Conservation (phyloP, 345 rosid species). For the Carallia pectinifolia region DNA sequence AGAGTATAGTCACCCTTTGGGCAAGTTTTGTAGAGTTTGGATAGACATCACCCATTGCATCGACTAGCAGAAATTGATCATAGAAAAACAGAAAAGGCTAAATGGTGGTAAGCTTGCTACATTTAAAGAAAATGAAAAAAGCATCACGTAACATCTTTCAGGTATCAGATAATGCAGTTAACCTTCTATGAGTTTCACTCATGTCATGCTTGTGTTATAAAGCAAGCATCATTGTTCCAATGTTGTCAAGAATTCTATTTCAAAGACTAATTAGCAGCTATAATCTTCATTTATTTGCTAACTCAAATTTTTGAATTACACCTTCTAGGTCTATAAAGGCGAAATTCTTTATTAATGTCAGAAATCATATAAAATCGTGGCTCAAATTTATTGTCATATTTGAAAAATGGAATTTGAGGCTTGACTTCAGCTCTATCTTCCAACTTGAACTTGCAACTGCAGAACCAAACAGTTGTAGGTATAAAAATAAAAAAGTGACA, state of each 20-base stretch:
- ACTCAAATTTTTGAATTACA: background rate
- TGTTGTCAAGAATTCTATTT: background rate
- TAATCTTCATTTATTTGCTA: slow-evolving; percentile 2
- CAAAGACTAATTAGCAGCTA: background rate
- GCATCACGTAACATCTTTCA: background rate
- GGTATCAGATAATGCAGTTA: slow-evolving; percentile 2
- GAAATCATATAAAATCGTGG: slow-evolving; percentile 92
- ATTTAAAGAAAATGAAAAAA: slow-evolving; percentile 7
- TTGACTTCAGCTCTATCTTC: slow-evolving; percentile 89
- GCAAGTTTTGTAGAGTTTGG: slow-evolving; percentile 66
- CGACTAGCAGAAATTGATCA: slow-evolving; percentile 54
- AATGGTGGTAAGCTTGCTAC: slow-evolving; percentile 6
- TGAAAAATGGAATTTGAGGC: slow-evolving; percentile 79
- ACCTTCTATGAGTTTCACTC: slow-evolving; percentile 6
- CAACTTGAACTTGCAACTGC: slow-evolving; percentile 78
- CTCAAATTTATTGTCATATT: slow-evolving; percentile 89
- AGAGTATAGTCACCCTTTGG: slow-evolving; percentile 88
- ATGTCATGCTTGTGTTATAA: background rate
- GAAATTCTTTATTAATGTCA: slow-evolving; percentile 78
- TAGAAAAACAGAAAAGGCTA: slow-evolving; percentile 3
- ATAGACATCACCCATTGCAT: slow-evolving; percentile 83
- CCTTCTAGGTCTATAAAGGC: background rate
- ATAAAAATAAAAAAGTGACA: slow-evolving; percentile 15
- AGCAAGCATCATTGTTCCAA: background rate
- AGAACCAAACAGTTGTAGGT: slow-evolving; percentile 19